A percentile compares a stretch with the other conserved stretches of the same genome.
Evolutionary conservation across 768 basidiomycete genomes (phyloP).

Genomic region (Lactifluus subvellereus): DNA sequence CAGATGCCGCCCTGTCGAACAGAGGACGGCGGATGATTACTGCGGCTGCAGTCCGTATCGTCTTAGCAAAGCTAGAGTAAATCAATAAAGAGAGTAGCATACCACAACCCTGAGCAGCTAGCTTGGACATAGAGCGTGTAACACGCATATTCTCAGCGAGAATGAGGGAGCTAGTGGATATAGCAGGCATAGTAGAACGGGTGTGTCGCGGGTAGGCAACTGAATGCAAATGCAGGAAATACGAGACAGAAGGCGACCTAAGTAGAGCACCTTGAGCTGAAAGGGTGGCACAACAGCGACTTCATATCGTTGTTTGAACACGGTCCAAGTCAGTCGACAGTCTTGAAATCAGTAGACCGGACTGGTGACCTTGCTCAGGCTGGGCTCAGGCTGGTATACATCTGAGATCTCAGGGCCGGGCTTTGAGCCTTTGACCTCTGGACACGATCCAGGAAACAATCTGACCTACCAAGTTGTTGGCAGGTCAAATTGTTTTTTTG

Average conservation of each 20-base stretch:
- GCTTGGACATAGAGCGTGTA: constrained; percentile 9
- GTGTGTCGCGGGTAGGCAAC: not conserved
- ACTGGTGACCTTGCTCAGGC: not conserved
- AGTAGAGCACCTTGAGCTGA: not conserved
- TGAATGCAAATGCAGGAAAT: not conserved
- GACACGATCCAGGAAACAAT: no score
- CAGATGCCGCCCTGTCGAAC: not conserved
- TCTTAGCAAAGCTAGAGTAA: not conserved
- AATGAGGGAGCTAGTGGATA: constrained; percentile 8
- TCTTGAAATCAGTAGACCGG: not conserved
- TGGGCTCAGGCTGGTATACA: not conserved
- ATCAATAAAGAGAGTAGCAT: not conserved
- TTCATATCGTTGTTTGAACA: not conserved
- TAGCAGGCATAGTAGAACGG: constrained; percentile 5
- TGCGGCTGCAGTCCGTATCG: not conserved
- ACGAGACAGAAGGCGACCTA: not conserved
- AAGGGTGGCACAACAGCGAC: not conserved
- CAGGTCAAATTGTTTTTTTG: no score
- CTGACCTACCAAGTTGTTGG: no score
- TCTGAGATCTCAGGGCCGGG: no score
- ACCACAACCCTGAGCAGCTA: constrained; percentile 6
- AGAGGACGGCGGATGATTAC: constrained; percentile 15
- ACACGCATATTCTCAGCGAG: constrained; percentile 18
- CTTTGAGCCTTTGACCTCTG: no score
- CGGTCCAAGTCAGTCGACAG: not conserved